Evolutionary conservation across 441 rosid genomes (phyloP), one percentile per base, ranked within the genome.

Genomic region (Lagerstroemia fauriei): DNA sequence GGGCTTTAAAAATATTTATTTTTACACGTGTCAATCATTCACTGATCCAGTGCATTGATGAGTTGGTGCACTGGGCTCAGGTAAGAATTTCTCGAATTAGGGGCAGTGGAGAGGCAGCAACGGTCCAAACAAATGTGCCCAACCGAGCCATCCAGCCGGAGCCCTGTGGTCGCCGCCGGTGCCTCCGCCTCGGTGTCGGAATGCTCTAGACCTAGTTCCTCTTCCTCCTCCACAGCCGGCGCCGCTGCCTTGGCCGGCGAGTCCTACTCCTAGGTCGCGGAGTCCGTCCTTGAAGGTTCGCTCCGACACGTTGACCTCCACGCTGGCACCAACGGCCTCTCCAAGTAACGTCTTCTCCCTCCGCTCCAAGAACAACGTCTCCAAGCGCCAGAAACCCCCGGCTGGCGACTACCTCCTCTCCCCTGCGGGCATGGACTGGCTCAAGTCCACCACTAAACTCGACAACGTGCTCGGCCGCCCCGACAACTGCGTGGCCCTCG

Each of bases 341-440:
- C 96, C 98, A 4, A 93, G 96, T 18, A 86, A 92, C 22, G 86
- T 92, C 9, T 95, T 95, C 90, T 86, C 88, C 72, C 92, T 94
- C 80, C 96, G 99, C 72, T 89, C 96, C 51, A 48, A 75, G 34
- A 84, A 87, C 61, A 94, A 90, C 85, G 83, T 95, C 51, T 76
- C 89, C 18, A 93, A 84, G 78, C 85, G 91, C 18, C 93, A 86
- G 44, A 95, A 95, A 85, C 81, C 90, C 0, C 96, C 98, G 46
- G 71, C 94, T 81, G 95, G 96, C 32, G 92, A 89, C 57, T 95
- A 91, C 87, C 89, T 93, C n/a, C 93, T 94, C 87, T 83, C 89
- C 5, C 99, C 97, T 17, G 90, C 92, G 79, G 99, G 98, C 41
- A 87, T 95, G 96, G 99, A 95, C 87, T 93, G 95, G 98, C 91